phyloP scores from a whole-genome alignment of 2,329 filamentous ascomycete species.

The Neopestalotiopsis sp. region DNA sequence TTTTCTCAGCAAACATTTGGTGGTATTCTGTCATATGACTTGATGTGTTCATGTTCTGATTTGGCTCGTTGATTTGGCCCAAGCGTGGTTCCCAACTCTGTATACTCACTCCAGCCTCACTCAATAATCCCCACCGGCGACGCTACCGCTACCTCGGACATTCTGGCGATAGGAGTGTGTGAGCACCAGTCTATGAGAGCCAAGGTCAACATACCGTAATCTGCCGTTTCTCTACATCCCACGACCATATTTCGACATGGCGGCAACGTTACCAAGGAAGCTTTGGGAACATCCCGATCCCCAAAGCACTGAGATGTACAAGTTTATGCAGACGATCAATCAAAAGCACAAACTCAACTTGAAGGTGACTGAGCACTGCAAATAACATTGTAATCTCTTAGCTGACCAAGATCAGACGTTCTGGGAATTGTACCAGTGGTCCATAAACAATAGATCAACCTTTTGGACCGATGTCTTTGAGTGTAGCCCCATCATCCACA shows the following conservation, averaged over 20 bases:
- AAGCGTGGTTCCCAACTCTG: neutral
- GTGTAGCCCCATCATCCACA: conserved; percentile 64
- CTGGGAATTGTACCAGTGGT: conserved; percentile 73
- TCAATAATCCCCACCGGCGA: neutral
- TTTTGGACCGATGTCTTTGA: conserved; percentile 73
- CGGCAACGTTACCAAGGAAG: conserved; percentile 55
- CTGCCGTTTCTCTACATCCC: neutral
- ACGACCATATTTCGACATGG: conserved; percentile 15
- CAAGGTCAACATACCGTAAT: neutral
- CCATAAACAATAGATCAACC: conserved; percentile 61
- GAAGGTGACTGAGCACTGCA: conserved; percentile 47
- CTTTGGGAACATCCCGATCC: conserved; percentile 72
- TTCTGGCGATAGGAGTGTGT: neutral
- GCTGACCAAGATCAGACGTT: conserved; percentile 57
- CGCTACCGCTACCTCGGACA: neutral
- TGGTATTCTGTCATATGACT: neutral
- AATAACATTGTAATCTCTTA: no score
- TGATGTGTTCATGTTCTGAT: neutral
- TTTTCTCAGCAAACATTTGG: neutral
- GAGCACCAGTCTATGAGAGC: neutral
- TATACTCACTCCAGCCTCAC: neutral
- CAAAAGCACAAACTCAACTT: conserved; percentile 59
- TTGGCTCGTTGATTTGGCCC: neutral
- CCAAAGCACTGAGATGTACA: conserved; percentile 66
- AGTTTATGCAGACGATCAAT: conserved; percentile 71